Evolutionary conservation across 106 monocot species (phyloP).

Genomic region (Dendrobium huoshanense): DNA sequence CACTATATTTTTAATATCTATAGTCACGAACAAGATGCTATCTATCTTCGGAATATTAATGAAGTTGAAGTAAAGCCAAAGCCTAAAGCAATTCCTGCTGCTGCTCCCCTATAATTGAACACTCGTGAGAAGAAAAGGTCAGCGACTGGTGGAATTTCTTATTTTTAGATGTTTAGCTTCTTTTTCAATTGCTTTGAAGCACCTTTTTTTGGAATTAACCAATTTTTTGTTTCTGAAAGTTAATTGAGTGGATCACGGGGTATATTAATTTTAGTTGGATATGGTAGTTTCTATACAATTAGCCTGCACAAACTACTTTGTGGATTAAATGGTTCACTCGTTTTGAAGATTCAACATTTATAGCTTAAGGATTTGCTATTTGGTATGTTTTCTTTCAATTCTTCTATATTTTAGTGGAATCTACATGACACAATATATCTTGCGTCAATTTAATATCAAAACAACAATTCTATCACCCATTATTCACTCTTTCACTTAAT

Average conservation of each 20-base stretch:
- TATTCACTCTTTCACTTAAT: too few relatives aligned
- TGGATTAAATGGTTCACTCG: too few relatives aligned
- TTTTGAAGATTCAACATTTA: too few relatives aligned
- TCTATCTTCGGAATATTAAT: conserved; percentile 74
- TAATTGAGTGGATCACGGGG: neutral
- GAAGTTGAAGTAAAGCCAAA: conserved; percentile 96
- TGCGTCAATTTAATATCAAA: too few relatives aligned
- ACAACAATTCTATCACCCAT: too few relatives aligned
- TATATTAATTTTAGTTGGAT: neutral
- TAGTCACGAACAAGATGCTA: conserved; percentile 84
- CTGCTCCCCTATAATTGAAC: conserved; percentile 29
- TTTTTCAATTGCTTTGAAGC: neutral
- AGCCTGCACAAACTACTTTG: too few relatives aligned
- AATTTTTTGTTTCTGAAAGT: neutral
- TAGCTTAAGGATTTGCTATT: too few relatives aligned
- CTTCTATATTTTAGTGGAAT: too few relatives aligned
- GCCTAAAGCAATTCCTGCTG: conserved; percentile 70
- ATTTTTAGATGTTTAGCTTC: neutral
- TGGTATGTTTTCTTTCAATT: too few relatives aligned
- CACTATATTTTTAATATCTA: neutral
- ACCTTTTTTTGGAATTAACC: neutral
- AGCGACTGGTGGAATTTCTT: neutral
- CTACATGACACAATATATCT: too few relatives aligned
- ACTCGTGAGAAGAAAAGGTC: neutral
- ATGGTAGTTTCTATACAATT: neutral